Conservation (phyloP, 1,284 basidiomycete species). For the Apiotrichum laibachii region DNA sequence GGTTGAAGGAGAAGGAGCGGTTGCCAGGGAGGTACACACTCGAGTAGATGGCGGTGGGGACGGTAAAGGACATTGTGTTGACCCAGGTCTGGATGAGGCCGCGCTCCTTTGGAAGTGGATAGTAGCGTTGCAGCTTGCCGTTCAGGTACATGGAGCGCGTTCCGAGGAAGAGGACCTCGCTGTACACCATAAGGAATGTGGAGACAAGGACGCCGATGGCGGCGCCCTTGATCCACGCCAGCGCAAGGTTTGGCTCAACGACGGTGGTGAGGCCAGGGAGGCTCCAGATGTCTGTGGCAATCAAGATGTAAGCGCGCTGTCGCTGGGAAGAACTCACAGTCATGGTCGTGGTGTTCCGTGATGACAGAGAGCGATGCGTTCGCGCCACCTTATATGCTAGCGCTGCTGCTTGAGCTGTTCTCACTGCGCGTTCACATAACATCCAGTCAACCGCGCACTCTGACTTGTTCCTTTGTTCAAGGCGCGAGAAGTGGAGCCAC, state of each 20-base stretch:
- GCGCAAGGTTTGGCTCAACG: neutral
- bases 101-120: conserved; percentile 4
- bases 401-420: too few species aligned
- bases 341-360: too few species aligned
- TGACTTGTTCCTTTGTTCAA: too few species aligned
- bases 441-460: too few species aligned
- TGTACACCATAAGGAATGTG: neutral
- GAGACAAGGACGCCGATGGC: neutral
- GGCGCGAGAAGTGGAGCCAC: too few species aligned
- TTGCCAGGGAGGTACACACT: neutral
- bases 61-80: conserved; percentile 3
- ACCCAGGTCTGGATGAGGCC: neutral
- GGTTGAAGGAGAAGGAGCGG: neutral
- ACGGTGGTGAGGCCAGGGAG: too few species aligned
- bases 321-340: too few species aligned
- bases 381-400: too few species aligned
- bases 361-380: too few species aligned
- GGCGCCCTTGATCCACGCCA: neutral
- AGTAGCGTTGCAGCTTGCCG: conserved; percentile 3
- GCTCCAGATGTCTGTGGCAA: too few species aligned
- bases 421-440: too few species aligned
- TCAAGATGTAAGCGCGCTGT: too few species aligned
- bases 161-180: neutral
- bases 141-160: neutral
- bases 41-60: conserved; percentile 3